Evolutionary conservation across 1,284 basidiomycete species (phyloP), one percentile per base, ranked within the genome.

Genomic region (Vanrija pseudolonga): DNA sequence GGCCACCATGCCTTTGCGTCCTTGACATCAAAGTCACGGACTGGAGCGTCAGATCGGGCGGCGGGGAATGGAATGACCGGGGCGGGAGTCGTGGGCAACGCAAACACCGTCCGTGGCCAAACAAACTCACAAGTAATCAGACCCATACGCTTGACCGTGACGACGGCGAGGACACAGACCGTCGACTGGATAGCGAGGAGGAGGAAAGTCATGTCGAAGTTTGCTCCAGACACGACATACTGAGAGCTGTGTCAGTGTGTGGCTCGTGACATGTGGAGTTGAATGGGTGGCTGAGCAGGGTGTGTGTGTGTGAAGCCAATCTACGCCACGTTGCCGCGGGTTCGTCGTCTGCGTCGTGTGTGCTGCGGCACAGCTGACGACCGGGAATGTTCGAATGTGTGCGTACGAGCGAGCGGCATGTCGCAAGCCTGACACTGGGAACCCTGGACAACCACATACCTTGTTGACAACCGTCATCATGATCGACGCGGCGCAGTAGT

Each of bases 401-500:
- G 32, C 32, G 32, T 32, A 15, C 32, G 14, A 15, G 32, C 5
- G 9, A 18, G 17, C 40, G 40, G 14, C 17, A 55, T 26, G 37
- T 22, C 18, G 17, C 9, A 36, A 7, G 8, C 18, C 6, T 17
- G n/a, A 11, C 18, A 24, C 9, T 26, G 23, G 43, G 45, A 45
- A 22, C 4, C 32, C 32, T 15, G 8, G 32, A 15, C 9, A 15
- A 32, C 32, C 8, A 53, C 53, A 50, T 50, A 91, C 92, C 82
- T 98, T 98, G 82, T 98, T 98, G 59, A 97, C 85, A 45, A 98
- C 84, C 0, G 96, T 99, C 96, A 99, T 99, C 53, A 93, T 80
- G 67, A 99, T 97, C 40, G 90, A 94, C 3, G 95, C 91, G 24
- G 88, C 65, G 72, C 96, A 99, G 77, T 98, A 98, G 68, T 87